phyloP scores from a whole-genome alignment of 768 basidiomycete genomes.

The Lepiota subincarnata region DNA sequence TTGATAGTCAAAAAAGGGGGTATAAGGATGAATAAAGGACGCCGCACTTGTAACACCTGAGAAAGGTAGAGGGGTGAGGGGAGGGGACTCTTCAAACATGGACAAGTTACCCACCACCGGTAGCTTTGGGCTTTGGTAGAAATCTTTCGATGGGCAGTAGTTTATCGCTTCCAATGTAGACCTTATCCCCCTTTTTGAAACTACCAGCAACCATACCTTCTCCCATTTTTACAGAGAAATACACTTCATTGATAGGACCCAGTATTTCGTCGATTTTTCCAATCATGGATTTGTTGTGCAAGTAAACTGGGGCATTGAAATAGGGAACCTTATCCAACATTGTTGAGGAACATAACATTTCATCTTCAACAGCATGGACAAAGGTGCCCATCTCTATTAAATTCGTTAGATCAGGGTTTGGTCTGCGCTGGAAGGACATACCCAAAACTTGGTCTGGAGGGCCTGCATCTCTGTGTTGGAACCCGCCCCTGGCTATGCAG shows the following conservation, averaged over 20 bases:
- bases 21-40: constrained; percentile 8
- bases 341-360: constrained; percentile 91
- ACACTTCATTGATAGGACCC: constrained; percentile 99
- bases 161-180: constrained; percentile 97
- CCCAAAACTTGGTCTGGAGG: constrained; percentile 81
- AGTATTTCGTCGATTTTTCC: constrained; percentile 99
- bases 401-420: neutral
- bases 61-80: neutral
- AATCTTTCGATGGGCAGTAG: constrained; percentile 94
- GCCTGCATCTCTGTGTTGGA: constrained; percentile 66
- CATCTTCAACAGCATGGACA: constrained; percentile 93
- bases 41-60: constrained; percentile 49
- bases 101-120: constrained; percentile 46
- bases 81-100: constrained; percentile 10
- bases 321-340: constrained; percentile 92
- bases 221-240: constrained; percentile 96
- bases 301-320: constrained; percentile 98
- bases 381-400: constrained; percentile 86
- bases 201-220: constrained; percentile 93
- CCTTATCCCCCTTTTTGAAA: constrained; percentile 97
- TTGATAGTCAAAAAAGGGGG: constrained; percentile 15
- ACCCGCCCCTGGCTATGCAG: constrained; percentile 55
- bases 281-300: constrained; percentile 92
- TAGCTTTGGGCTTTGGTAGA: constrained; percentile 89
- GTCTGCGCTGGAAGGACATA: constrained; percentile 22